Base-by-base conservation (phyloP, 805 yeast species). In the Pichia insulana region DNA sequence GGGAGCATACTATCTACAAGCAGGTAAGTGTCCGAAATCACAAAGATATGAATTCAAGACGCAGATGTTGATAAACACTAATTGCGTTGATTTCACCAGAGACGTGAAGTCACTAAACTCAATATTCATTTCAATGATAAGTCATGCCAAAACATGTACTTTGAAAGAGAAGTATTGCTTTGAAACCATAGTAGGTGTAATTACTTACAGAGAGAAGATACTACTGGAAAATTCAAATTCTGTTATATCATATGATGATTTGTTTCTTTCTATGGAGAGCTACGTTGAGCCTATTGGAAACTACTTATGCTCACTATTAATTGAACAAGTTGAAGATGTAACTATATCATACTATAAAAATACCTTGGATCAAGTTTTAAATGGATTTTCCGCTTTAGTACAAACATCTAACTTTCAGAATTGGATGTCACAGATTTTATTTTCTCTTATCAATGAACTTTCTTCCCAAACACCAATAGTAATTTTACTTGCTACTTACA, bases 161-260 rank as follows among this genome's bases (percentile, higher is more conserved):
- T n/a, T 51, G 2, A 50, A 52, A 10, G 58, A 60, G 4, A 34
- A 34, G 9, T 31, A 48, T 5, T 53, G 64, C 39, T 58, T 69
- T 34, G 75, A 73, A 32, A 46, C 66, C 4, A 52, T 69, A 6
- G 33, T 69, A 8, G 76, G 77, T 1, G 65, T 59, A 9, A 51
- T 71, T 15, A 45, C 69, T 1, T 49, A 58, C 43, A 60, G 57
- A 25, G 57, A 53, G 41, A 45, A 50, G n/a, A 36, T 41, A 1
- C 41, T 41, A 15, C 13, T 31, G 3, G 41, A 42, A 9, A 59
- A 55, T 22, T 44, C 58, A 1, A 32, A 28, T 12, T 54, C 55
- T 28, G 52, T 47, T 41, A 17, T 65, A 3, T 50, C 61, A 7
- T 58, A 59, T 41, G 50, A 53, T 7, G 26, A 19, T 1, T 32